These are phyloP conservation scores for Podaxis sp. DNA, from an alignment of 768 basidiomycete genomes.

Conservation along the genomic window DNA sequence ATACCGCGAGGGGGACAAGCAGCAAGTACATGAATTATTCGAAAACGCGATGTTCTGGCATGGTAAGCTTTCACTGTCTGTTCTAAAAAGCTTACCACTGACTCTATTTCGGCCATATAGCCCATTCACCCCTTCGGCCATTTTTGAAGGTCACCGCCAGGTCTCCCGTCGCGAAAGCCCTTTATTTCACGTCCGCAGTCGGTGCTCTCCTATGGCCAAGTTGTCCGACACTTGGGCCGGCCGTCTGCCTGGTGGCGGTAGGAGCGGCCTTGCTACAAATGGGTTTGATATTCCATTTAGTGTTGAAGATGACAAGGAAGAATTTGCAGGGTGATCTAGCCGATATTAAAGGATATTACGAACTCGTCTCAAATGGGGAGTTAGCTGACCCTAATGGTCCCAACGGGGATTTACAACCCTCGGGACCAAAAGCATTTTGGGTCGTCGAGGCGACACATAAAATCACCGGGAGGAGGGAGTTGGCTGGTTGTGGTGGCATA, in stretches of 20 bases:
- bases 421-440: not conserved
- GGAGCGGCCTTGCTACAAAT: not conserved
- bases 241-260: not conserved
- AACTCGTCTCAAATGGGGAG: not conserved
- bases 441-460: slow-evolving; percentile 1
- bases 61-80: not conserved
- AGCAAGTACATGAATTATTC: not conserved
- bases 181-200: not conserved
- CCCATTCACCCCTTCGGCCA: not conserved
- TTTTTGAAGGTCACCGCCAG: not conserved
- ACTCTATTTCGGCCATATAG: not conserved
- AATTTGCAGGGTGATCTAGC: not conserved
- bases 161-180: not conserved
- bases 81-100: not conserved
- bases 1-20: not conserved
- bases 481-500: slow-evolving; percentile 1
- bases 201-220: not conserved
- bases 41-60: slow-evolving; percentile 1
- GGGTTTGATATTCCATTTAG: not conserved
- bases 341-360: not conserved
- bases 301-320: not conserved
- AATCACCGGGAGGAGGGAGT: not conserved
- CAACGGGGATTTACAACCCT: not conserved
- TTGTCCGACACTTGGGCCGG: not conserved
- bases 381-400: not conserved